Evolutionary conservation across 1,139 yeast species (phyloP).

Genomic region (Suhomyces kunorum): DNA sequence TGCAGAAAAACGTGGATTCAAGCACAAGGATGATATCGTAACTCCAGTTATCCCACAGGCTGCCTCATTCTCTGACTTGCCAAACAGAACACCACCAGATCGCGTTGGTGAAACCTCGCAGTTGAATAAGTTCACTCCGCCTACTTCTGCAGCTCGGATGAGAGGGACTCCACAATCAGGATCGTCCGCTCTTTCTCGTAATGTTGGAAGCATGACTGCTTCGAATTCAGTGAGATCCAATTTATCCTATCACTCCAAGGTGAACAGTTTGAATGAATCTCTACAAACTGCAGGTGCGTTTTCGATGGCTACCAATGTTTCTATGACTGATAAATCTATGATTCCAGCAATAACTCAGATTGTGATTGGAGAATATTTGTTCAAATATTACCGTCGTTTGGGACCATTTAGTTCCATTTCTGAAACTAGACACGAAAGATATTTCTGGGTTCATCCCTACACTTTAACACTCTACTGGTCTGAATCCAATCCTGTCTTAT

Average conservation of each 20-base stretch:
- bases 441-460: slow-evolving; percentile 97
- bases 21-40: slow-evolving; percentile 25
- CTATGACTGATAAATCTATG: slow-evolving; percentile 71
- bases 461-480: slow-evolving; percentile 92
- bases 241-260: slow-evolving; percentile 34
- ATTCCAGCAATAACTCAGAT: slow-evolving; percentile 89
- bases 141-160: slow-evolving; percentile 16
- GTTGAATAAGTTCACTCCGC: slow-evolving; percentile 18
- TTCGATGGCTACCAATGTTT: slow-evolving; percentile 70
- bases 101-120: slow-evolving; percentile 7
- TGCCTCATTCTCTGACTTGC: slow-evolving; percentile 13
- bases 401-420: slow-evolving; percentile 76
- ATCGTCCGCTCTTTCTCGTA: slow-evolving; percentile 12
- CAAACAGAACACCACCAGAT: slow-evolving; percentile 13
- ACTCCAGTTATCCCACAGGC: slow-evolving; percentile 20
- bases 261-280: slow-evolving; percentile 31
- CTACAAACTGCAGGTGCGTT: slow-evolving; percentile 36
- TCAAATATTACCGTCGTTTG: slow-evolving; percentile 79
- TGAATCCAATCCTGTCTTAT: slow-evolving; percentile 72
- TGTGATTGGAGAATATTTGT: slow-evolving; percentile 87
- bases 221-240: slow-evolving; percentile 35
- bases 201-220: slow-evolving; percentile 18
- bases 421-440: slow-evolving; percentile 84
- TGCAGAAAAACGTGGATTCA: slow-evolving; percentile 53
- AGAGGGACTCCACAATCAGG: slow-evolving; percentile 19